Percentiles rank a stretch among this genome's conserved stretches.
phyloP scores from a whole-genome alignment of 345 rosid species.

The Eucalyptus erythrocorys region DNA sequence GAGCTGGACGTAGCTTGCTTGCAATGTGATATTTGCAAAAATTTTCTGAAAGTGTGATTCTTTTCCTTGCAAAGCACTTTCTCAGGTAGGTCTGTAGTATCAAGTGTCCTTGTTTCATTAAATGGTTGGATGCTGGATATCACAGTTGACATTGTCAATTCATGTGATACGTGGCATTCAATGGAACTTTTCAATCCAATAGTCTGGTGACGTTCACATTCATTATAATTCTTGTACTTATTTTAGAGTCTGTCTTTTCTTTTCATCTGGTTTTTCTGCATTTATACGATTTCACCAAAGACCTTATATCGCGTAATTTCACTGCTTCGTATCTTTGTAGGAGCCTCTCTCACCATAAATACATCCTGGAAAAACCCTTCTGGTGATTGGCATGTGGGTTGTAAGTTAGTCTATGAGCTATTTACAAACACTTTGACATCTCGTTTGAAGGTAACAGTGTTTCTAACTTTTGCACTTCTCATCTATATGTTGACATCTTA shows the following conservation, averaged over 20 bases:
- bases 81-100: neutral
- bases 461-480: neutral
- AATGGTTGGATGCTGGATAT: neutral
- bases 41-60: neutral
- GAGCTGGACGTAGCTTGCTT: neutral
- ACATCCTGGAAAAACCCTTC: slow-evolving; percentile 88
- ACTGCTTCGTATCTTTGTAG: slow-evolving; percentile 11
- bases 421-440: slow-evolving; percentile 59
- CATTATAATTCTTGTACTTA: neutral
- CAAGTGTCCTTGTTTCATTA: neutral
- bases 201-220: neutral
- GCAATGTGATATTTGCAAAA: neutral
- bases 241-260: neutral
- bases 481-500: neutral
- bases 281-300: neutral
- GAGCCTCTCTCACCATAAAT: slow-evolving; percentile 60
- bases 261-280: neutral
- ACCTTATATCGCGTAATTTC: neutral
- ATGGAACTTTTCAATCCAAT: neutral
- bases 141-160: neutral
- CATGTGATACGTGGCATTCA: neutral
- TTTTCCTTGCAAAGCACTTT: neutral
- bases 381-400: slow-evolving; percentile 93
- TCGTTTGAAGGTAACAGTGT: slow-evolving; percentile 56
- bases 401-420: slow-evolving; percentile 71